These are phyloP conservation scores for Yamagishiella unicocca DNA, from an alignment of 139 green algal species.

Conservation along the genomic window DNA sequence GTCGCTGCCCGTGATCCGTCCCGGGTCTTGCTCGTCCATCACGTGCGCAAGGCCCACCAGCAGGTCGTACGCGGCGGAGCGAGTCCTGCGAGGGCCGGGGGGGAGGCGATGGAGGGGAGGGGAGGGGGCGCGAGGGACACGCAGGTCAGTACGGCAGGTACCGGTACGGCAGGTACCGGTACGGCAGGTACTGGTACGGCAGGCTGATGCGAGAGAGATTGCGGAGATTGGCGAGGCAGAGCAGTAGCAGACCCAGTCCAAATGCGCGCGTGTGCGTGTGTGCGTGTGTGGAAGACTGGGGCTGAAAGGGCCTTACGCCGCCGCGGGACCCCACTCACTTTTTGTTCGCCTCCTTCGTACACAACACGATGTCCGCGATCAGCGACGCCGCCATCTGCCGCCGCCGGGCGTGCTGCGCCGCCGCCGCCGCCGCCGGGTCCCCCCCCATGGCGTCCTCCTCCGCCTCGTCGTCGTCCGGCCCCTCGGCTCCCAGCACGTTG, in stretches of 20 bases:
- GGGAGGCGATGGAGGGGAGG: too few relatives aligned
- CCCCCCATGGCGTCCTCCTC: not conserved
- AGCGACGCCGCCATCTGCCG: constrained; percentile 60
- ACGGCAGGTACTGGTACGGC: too few relatives aligned
- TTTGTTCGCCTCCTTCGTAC: constrained; percentile 95
- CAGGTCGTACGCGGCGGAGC: constrained; percentile 88
- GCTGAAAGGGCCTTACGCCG: too few relatives aligned
- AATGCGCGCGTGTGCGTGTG: too few relatives aligned
- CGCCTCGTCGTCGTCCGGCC: not conserved
- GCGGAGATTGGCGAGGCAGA: too few relatives aligned
- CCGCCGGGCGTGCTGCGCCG: not conserved
- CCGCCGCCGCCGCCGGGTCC: not conserved
- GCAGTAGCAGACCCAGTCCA: too few relatives aligned
- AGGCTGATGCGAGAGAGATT: too few relatives aligned
- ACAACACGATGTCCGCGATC: constrained; percentile 92
- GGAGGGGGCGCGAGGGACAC: too few relatives aligned
- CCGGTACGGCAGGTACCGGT: too few relatives aligned
- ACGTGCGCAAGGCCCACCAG: constrained; percentile 80
- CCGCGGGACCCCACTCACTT: constrained; percentile 55
- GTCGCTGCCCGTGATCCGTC: constrained; percentile 35
- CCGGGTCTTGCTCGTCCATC: constrained; percentile 63
- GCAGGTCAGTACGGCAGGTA: too few relatives aligned
- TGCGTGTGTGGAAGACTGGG: too few relatives aligned
- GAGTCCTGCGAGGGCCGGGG: constrained; percentile 79
- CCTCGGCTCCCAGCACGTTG: not conserved